Conservation (phyloP, 2,329 filamentous ascomycete genomes). For the Fusarium napiforme region DNA sequence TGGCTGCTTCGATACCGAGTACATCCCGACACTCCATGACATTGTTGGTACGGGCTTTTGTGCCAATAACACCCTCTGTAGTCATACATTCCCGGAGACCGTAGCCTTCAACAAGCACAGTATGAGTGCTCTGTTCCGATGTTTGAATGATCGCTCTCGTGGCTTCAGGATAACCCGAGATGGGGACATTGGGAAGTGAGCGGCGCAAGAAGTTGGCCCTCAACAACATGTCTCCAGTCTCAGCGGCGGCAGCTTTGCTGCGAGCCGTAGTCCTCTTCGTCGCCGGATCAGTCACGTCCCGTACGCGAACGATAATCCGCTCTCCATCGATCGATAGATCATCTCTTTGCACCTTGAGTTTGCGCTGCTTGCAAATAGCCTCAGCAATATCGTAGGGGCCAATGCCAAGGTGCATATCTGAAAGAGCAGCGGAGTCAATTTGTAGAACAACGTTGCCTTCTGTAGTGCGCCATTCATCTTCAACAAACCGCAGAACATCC, state of each 20-base stretch:
- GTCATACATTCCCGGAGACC: constrained; percentile 90
- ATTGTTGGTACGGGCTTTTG: constrained; percentile 79
- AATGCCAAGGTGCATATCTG: constrained; percentile 84
- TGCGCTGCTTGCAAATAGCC: constrained; percentile 83
- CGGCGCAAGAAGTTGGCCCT: constrained; percentile 88
- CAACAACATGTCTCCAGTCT: constrained; percentile 67
- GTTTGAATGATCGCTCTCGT: constrained; percentile 90
- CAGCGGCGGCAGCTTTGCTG: constrained; percentile 56
- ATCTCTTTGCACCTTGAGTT: constrained; percentile 77
- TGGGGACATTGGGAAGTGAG: constrained; percentile 81
- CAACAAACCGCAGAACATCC: constrained; percentile 82
- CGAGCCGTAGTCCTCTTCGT: constrained; percentile 51
- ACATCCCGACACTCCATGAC: constrained; percentile 90
- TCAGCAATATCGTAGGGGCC: constrained; percentile 76
- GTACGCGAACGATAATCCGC: constrained; percentile 79
- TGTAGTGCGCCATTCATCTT: constrained; percentile 86
- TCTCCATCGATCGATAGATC: constrained; percentile 68
- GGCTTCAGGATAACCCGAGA: constrained; percentile 89
- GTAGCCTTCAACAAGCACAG: constrained; percentile 93
- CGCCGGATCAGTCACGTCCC: constrained; percentile 63
- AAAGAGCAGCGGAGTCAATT: constrained; percentile 82
- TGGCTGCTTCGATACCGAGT: constrained; percentile 93
- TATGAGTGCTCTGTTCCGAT: constrained; percentile 73
- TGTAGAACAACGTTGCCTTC: constrained; percentile 82
- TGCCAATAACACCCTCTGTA: constrained; percentile 88